Evolutionary conservation across 1,284 basidiomycete genomes (phyloP).

Genomic region (Cutaneotrichosporon curvatum): DNA sequence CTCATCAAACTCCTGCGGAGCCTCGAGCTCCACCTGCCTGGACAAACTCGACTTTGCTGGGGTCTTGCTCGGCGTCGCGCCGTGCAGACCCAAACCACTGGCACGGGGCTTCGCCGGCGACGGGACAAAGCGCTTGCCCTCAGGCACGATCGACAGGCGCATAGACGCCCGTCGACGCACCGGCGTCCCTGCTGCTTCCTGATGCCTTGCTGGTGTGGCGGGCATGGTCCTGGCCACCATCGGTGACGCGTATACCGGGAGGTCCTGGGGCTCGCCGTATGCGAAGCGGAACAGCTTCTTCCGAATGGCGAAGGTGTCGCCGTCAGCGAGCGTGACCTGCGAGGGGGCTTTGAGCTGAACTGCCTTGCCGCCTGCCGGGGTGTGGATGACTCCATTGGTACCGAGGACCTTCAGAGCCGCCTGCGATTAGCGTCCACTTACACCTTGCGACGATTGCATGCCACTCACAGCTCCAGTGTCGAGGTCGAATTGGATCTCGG

Average conservation of each 20-base stretch:
- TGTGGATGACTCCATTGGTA: constrained; percentile 28
- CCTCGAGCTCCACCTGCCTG: constrained; percentile 13
- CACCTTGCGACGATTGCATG: too few relatives aligned
- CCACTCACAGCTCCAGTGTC: constrained; percentile 28
- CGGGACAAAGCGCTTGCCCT: constrained; percentile 35
- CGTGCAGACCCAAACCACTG: too few relatives aligned
- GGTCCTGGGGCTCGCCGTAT: constrained; percentile 20
- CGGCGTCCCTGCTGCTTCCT: neutral
- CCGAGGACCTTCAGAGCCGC: constrained; percentile 36
- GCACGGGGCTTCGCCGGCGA: constrained; percentile 25
- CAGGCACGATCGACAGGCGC: constrained; percentile 36
- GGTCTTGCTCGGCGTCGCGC: neutral
- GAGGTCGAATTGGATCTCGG: constrained; percentile 40
- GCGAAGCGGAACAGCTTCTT: constrained; percentile 43
- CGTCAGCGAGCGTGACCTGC: constrained; percentile 22
- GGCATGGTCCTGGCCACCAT: neutral
- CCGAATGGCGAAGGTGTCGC: constrained; percentile 36
- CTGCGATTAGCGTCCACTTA: constrained; percentile 23
- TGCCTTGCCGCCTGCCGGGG: constrained; percentile 10
- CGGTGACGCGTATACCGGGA: constrained; percentile 4
- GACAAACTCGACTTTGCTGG: constrained; percentile 1
- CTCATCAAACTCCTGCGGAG: constrained; percentile 3
- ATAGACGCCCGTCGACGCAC: constrained; percentile 24
- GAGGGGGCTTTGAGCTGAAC: constrained; percentile 21
- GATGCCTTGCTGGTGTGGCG: neutral